Evolutionary conservation across 2,329 filamentous ascomycete genomes (phyloP), one percentile per base, ranked within the genome.

Genomic region (Fusarium sp.): DNA sequence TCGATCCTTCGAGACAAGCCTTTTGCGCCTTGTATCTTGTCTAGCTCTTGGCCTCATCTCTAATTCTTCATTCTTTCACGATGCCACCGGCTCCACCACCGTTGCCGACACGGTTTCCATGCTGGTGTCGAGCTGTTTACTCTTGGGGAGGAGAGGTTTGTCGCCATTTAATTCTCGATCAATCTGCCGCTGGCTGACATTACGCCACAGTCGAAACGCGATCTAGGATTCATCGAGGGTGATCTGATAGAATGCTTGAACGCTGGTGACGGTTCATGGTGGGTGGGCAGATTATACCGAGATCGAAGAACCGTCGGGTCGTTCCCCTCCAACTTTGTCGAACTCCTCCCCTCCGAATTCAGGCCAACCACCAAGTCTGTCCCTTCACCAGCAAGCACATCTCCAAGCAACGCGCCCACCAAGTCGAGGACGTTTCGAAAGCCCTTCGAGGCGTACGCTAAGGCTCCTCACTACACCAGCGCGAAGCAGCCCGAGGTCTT

Each of bases 231-330:
- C 83, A 93, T 99, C 77, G 96, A 99, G 83, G 96, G 96, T 73
- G 96, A 99, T 84, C 85, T 99, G 76, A 99, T 99, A 82, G 96
- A 99, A 89, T 98, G 96, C 80, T 88, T 99, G 62, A 99, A 99
- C 82, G 96, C 96, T 22, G 96, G 96, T 73, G 96, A 99, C 84
- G 96, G 96, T 62, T 95, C 94, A 56, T 99, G 96, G 96, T 99
- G 96, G 96, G 98, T 95, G 84, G 96, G 96, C 57, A 91, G 96
- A 73, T 85, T 99, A 80, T 94, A 92, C 80, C 91, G 96, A 77
- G 96, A 99, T 84, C 93, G 93, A 82, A 91, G 95, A 79, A 95
- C 96, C 79, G 92, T 98, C 78, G 96, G 96, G 63, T 87, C 96
- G 22, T 99, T 99, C 80, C 96, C 96, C 1, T 98, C 95, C 79